phyloP scores from a whole-genome alignment of 1,284 basidiomycete genomes.

The Rhodotorula sp. region DNA sequence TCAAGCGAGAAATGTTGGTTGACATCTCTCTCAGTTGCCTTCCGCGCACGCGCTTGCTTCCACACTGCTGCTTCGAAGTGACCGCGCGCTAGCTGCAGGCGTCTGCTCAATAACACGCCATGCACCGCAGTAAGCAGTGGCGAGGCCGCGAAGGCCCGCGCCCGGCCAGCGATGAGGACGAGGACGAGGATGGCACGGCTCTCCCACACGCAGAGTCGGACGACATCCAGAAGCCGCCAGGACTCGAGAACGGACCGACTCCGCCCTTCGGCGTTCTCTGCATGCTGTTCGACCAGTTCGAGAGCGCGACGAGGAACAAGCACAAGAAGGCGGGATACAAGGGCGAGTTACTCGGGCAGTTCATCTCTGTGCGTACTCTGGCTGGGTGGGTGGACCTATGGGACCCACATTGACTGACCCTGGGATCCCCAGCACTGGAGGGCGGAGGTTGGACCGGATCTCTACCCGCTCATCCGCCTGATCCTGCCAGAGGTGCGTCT shows the following conservation, averaged over 20 bases:
- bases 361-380: conserved; percentile 39
- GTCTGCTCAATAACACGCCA: not conserved
- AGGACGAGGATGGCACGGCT: not conserved
- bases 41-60: not conserved
- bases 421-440: conserved; percentile 48
- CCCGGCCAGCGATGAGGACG: not conserved
- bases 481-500: conserved; percentile 54
- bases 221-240: conserved; percentile 24
- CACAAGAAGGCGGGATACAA: conserved; percentile 47
- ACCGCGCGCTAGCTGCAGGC: not conserved
- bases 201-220: conserved; percentile 4
- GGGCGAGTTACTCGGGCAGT: conserved; percentile 46
- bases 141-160: not conserved
- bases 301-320: conserved; percentile 17
- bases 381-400: too few species aligned
- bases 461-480: conserved; percentile 55
- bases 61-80: not conserved
- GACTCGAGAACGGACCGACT: conserved; percentile 8
- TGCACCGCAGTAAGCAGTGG: not conserved
- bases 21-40: not conserved
- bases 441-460: conserved; percentile 52
- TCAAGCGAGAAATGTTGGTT: not conserved
- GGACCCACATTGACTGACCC: not conserved
- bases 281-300: conserved; percentile 23
- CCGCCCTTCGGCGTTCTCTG: conserved; percentile 22